Evolutionary conservation across 257 asterid species (phyloP).

Genomic region (Primulina tabacum): DNA sequence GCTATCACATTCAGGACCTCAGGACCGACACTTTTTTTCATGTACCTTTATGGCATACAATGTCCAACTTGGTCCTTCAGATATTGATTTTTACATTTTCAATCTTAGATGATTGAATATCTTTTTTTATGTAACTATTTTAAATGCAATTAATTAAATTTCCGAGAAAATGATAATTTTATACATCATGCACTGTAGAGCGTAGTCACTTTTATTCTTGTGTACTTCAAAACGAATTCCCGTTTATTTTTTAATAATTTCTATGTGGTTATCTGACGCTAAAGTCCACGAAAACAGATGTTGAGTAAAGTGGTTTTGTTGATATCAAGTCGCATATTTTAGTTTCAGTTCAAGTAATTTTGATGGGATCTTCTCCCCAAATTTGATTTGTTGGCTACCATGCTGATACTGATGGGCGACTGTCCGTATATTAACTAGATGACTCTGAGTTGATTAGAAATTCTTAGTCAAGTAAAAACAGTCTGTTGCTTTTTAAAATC

Average conservation of each 20-base stretch:
- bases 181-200: neutral
- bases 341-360: neutral
- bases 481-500: constrained; percentile 2
- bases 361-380: neutral
- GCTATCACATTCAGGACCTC: neutral
- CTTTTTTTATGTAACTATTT: neutral
- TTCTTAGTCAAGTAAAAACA: neutral
- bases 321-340: neutral
- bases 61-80: neutral
- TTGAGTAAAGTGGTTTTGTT: neutral
- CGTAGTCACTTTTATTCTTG: neutral
- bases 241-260: no score
- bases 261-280: neutral
- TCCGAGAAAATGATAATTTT: neutral
- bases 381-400: neutral
- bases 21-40: neutral
- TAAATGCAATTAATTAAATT: neutral
- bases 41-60: neutral
- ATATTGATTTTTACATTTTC: neutral
- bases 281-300: neutral
- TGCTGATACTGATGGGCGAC: neutral
- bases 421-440: no score
- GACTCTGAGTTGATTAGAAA: neutral
- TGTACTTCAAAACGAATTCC: no score
- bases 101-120: neutral